Conservation (phyloP, 345 rosid species). For the Hibiscus mutabilis region DNA sequence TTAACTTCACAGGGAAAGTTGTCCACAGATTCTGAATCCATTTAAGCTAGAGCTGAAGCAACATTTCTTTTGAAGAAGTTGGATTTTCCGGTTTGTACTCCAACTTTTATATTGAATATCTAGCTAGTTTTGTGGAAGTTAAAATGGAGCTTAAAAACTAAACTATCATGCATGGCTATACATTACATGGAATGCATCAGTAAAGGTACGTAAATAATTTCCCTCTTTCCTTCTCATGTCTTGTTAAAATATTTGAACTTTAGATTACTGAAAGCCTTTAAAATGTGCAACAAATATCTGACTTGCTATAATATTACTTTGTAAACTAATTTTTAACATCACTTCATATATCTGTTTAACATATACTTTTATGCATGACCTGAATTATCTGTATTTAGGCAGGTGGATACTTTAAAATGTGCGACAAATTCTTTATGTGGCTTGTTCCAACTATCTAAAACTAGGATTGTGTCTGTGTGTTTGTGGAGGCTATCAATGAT, state of each 20-base stretch:
- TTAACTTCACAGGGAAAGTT: constrained; percentile 56
- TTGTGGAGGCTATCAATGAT: constrained; percentile 83
- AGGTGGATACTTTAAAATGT: constrained; percentile 84
- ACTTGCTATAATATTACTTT: too few relatives aligned
- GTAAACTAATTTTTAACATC: too few relatives aligned
- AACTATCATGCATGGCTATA: neutral
- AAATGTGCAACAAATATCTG: neutral
- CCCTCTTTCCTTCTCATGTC: neutral
- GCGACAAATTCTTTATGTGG: too few relatives aligned
- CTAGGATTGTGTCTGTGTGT: constrained; percentile 73
- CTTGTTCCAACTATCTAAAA: too few relatives aligned
- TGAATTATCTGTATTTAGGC: constrained; percentile 14
- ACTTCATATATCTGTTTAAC: too few relatives aligned
- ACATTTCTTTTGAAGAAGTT: constrained; percentile 87
- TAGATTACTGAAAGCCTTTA: neutral
- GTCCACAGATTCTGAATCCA: constrained; percentile 85
- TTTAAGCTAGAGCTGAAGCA: constrained; percentile 94
- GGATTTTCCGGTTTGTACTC: constrained; percentile 74
- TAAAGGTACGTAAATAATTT: neutral
- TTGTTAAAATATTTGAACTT: neutral
- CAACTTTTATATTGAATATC: constrained; percentile 14
- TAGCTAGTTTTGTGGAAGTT: neutral
- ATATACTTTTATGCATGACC: constrained; percentile 9
- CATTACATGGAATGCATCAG: neutral
- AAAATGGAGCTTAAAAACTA: too few relatives aligned